Percentiles rank a stretch among this genome's conserved stretches.
phyloP scores from a whole-genome alignment of 2,329 filamentous ascomycete genomes.

The Venturiaceae sp. region DNA sequence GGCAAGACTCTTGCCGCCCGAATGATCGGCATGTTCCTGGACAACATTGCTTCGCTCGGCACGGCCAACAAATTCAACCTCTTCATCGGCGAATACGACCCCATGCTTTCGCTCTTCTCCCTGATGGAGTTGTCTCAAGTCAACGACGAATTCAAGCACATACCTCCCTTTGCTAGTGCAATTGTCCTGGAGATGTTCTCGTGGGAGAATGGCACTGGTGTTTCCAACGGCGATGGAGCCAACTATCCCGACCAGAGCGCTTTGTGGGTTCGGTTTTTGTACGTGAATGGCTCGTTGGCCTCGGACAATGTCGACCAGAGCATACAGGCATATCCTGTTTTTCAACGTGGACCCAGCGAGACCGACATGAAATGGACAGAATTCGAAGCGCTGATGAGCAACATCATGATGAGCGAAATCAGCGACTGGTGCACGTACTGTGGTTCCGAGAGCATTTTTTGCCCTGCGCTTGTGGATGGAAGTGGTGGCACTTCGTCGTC shows the following conservation, averaged over 20 bases:
- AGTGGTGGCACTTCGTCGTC: not conserved
- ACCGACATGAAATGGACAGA: constrained; percentile 39
- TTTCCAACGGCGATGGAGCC: constrained; percentile 10
- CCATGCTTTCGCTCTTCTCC: constrained; percentile 22
- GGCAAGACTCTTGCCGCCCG: constrained; percentile 31
- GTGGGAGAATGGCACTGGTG: constrained; percentile 18
- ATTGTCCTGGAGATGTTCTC: constrained; percentile 45
- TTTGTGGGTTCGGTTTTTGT: constrained; percentile 46
- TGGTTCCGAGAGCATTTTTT: constrained; percentile 38
- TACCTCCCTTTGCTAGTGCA: constrained; percentile 38
- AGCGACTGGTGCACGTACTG: constrained; percentile 45
- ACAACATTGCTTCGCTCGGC: constrained; percentile 28
- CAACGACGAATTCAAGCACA: constrained; percentile 35
- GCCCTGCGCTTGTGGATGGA: constrained; percentile 26
- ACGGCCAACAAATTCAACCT: constrained; percentile 32
- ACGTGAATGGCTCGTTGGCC: constrained; percentile 41
- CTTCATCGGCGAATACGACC: constrained; percentile 22
- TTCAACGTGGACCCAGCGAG: constrained; percentile 35
- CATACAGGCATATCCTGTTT: constrained; percentile 36
- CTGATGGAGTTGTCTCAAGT: constrained; percentile 22
- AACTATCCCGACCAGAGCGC: constrained; percentile 31
- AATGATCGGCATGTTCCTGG: constrained; percentile 27
- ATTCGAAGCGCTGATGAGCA: constrained; percentile 36
- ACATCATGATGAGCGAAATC: constrained; percentile 32
- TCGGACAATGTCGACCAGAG: constrained; percentile 10